These are phyloP conservation scores for Cucurbitaria berberidis DNA, from an alignment of 2,329 filamentous ascomycete species.

Conservation along the genomic window DNA sequence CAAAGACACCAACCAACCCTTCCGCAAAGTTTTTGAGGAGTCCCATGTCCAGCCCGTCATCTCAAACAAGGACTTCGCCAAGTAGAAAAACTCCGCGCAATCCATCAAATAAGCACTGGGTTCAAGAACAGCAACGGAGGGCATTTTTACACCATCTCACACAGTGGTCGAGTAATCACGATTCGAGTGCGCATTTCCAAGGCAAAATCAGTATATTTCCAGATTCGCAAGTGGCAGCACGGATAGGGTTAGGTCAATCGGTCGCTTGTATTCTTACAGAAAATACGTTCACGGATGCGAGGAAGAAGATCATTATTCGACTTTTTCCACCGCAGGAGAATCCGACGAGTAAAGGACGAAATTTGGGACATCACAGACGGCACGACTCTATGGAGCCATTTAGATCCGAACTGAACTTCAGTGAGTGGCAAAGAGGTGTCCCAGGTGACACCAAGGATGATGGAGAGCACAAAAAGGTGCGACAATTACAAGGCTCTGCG, in stretches of 20 bases:
- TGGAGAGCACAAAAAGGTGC: not conserved
- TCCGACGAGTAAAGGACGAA: not conserved
- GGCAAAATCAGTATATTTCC: constrained; percentile 32
- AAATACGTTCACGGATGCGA: constrained; percentile 15
- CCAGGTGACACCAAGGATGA: not conserved
- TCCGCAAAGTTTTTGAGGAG: not conserved
- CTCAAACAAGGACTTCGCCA: constrained; percentile 3
- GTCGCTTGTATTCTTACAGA: constrained; percentile 35
- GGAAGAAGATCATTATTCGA: constrained; percentile 31
- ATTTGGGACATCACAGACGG: not conserved
- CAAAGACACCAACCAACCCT: constrained; percentile 9
- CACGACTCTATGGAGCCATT: constrained; percentile 9
- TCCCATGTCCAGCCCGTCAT: not conserved
- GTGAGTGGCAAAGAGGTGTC: not conserved
- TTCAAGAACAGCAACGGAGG: constrained; percentile 26
- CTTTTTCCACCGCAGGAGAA: constrained; percentile 30
- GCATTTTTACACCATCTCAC: constrained; percentile 30
- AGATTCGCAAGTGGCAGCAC: constrained; percentile 6
- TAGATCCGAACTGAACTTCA: not conserved
- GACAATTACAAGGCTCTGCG: not conserved
- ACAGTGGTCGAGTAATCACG: constrained; percentile 36
- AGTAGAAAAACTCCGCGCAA: constrained; percentile 17
- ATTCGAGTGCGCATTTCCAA: constrained; percentile 37
- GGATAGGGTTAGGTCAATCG: constrained; percentile 31
- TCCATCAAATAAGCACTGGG: constrained; percentile 22